Evolutionary conservation across 2,329 filamentous ascomycete species (phyloP), one percentile per base, ranked within the genome.

Genomic region (Scytalidium sp.): DNA sequence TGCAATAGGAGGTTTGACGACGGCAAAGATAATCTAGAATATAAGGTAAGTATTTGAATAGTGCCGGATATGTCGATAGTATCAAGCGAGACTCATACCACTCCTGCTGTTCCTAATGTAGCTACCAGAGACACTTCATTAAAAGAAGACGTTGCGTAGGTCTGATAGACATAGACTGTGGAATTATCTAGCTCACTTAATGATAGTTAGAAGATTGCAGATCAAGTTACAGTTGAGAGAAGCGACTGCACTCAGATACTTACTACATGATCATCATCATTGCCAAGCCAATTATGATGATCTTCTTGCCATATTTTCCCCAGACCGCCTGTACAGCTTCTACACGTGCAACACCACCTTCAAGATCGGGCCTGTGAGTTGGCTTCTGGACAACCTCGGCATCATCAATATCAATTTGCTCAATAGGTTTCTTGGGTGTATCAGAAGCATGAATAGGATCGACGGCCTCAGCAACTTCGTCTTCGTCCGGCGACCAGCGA

Each of bases 1-100:
- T 46, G 79, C 79, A 64, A 83, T 77, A 9, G 79, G 80, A 15
- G 81, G 80, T 58, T 84, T 84, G 50, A 78, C 73, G 15, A 82
- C 75, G 3, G 80, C 76, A 45, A 70, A 70, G 41, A 74, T 63
- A 46, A 74, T 70, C 32, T 36, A 36, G 7, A 7, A 7, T 36
- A n/a, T 25, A 60, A 64, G 10, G 10, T 10, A 22, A 43, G 10
- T 4, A n/a, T 20, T 10, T 20, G 6, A 43, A 19, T 10, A 43
- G 22, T 19, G 17, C 17, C 22, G 13, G n/a, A n/a, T n/a, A n/a
- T n/a, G n/a, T n/a, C n/a, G n/a, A n/a, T n/a, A n/a, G n/a, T n/a
- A 25, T 22, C 6, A 5, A 21, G 19, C 17, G 22, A 43, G 19
- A n/a, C 13, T 5, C 32, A 15, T 36, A 36, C 32, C n/a, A 44